Percentiles rank a stretch among this genome's conserved stretches.
Evolutionary conservation across 2,329 filamentous ascomycete species (phyloP).

Genomic region (Plectosphaerella sp.): DNA sequence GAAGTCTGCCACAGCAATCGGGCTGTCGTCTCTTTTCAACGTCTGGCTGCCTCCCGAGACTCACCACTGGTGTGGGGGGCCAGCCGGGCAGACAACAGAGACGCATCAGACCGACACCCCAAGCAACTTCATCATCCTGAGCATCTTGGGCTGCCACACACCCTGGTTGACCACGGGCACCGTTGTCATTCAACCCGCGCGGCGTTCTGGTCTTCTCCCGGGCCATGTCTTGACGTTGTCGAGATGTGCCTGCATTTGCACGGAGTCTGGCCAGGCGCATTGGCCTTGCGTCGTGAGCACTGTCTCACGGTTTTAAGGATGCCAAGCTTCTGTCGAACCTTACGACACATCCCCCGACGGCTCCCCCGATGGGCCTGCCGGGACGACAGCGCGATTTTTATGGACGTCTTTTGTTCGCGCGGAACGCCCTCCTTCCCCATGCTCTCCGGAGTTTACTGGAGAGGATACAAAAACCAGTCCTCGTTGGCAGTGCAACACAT

Average conservation of each 20-base stretch:
- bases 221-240: constrained; percentile 7
- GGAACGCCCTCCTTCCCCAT: constrained; percentile 56
- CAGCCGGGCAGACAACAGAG: constrained; percentile 42
- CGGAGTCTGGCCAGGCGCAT: constrained; percentile 55
- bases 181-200: constrained; percentile 9
- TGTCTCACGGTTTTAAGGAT: constrained; percentile 38
- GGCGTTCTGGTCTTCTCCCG: neutral
- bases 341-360: constrained; percentile 32
- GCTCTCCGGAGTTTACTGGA: constrained; percentile 36
- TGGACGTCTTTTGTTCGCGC: constrained; percentile 91
- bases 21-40: constrained; percentile 14
- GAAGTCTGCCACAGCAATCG: constrained; percentile 32
- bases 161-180: constrained; percentile 7
- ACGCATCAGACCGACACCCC: constrained; percentile 22
- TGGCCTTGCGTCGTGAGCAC: constrained; percentile 41
- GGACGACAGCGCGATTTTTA: constrained; percentile 80
- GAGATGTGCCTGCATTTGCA: constrained; percentile 14
- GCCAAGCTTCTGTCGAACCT: constrained; percentile 37
- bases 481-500: constrained; percentile 76
- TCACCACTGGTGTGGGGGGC: constrained; percentile 25
- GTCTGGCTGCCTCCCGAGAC: neutral
- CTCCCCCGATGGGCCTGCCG: constrained; percentile 27
- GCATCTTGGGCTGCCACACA: constrained; percentile 30
- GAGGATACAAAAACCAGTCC: constrained; percentile 96
- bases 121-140: constrained; percentile 31